These are phyloP conservation scores for Candida dajiaensis DNA, from an alignment of 805 yeast genomes.

Conservation along the genomic window DNA sequence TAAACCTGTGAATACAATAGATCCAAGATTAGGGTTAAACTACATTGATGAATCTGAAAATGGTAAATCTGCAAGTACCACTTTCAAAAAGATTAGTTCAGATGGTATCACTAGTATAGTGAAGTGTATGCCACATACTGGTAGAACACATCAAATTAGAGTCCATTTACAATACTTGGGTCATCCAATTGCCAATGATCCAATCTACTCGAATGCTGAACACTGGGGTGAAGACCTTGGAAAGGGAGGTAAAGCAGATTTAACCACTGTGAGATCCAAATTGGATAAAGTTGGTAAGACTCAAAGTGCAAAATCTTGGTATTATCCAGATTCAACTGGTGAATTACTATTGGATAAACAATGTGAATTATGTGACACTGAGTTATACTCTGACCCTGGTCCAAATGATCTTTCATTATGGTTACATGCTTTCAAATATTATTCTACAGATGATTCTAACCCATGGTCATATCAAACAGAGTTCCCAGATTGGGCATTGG, in stretches of 20 bases:
- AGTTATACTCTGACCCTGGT: constrained; percentile 82
- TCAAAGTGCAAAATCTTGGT: constrained; percentile 62
- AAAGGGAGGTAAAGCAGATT: constrained; percentile 40
- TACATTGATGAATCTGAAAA: constrained; percentile 34
- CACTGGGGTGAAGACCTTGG: constrained; percentile 84
- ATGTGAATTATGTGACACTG: constrained; percentile 65
- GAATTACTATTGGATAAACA: constrained; percentile 53
- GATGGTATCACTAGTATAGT: constrained; percentile 54
- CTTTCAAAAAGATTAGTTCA: constrained; percentile 35
- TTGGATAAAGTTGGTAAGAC: constrained; percentile 70
- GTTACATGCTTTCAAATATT: constrained; percentile 86
- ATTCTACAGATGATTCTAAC: constrained; percentile 35
- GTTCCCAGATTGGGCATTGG: constrained; percentile 41
- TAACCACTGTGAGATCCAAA: constrained; percentile 38
- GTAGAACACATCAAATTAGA: constrained; percentile 92
- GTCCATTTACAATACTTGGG: constrained; percentile 91
- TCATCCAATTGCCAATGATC: constrained; percentile 87
- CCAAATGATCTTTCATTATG: constrained; percentile 81
- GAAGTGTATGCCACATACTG: constrained; percentile 80
- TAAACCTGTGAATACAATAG: constrained; percentile 60
- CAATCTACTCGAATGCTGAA: constrained; percentile 69
- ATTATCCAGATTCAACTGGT: constrained; percentile 51
- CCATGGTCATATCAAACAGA: constrained; percentile 25
- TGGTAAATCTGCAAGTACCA: constrained; percentile 66
- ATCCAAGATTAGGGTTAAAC: constrained; percentile 62